These are phyloP conservation scores for Tylopilus orsonianus DNA, from an alignment of 1,284 basidiomycete genomes.

Conservation along the genomic window DNA sequence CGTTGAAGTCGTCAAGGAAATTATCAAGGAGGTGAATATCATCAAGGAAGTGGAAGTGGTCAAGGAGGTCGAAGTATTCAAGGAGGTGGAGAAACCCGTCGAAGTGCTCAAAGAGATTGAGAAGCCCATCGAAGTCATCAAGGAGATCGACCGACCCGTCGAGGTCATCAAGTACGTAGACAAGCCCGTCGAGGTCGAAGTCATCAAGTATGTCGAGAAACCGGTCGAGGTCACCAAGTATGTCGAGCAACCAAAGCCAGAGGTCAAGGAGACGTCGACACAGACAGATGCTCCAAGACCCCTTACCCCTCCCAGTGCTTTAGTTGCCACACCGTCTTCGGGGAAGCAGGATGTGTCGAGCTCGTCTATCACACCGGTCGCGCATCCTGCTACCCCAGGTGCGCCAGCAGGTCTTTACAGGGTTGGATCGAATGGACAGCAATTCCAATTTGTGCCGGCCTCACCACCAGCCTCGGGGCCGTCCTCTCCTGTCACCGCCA, in stretches of 20 bases:
- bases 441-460: constrained; percentile 72
- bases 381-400: constrained; percentile 25
- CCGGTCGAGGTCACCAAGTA: constrained; percentile 32
- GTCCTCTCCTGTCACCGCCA: constrained; percentile 42
- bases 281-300: constrained; percentile 76
- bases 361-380: constrained; percentile 31
- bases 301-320: constrained; percentile 35
- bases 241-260: constrained; percentile 49
- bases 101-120: constrained; percentile 35
- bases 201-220: constrained; percentile 32
- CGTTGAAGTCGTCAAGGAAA: constrained; percentile 32
- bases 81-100: constrained; percentile 31
- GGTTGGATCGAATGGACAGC: constrained; percentile 59
- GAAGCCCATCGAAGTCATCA: constrained; percentile 28
- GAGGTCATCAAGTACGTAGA: constrained; percentile 32
- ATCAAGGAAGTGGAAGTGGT: constrained; percentile 51
- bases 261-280: constrained; percentile 68
- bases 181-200: constrained; percentile 23
- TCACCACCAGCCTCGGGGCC: constrained; percentile 30
- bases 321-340: constrained; percentile 31
- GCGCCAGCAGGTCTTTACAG: constrained; percentile 45
- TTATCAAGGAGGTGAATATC: constrained; percentile 28
- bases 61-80: constrained; percentile 30
- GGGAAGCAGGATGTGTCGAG: constrained; percentile 30
- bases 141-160: constrained; percentile 26